Conservation (phyloP, 73 alveolate species). For the Paramecium tetraurelia region DNA sequence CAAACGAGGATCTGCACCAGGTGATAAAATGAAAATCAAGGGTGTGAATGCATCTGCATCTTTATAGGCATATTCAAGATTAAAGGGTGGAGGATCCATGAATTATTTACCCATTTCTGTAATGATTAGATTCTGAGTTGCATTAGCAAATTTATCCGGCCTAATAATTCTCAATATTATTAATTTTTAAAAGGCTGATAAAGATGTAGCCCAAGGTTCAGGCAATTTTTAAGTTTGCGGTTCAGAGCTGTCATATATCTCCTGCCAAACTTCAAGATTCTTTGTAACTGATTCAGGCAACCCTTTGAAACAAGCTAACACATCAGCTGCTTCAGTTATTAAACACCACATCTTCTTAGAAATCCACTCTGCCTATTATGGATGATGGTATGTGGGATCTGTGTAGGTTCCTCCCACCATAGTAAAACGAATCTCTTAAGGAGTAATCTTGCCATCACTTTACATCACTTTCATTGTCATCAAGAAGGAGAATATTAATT, state of each 20-base stretch:
- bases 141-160: constrained; percentile 96
- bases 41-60: constrained; percentile 94
- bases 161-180: constrained; percentile 88
- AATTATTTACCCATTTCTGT: constrained; percentile 89
- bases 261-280: constrained; percentile 88
- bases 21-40: constrained; percentile 91
- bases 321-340: constrained; percentile 85
- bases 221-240: constrained; percentile 95
- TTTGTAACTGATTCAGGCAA: constrained; percentile 84
- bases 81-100: constrained; percentile 95
- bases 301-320: constrained; percentile 78
- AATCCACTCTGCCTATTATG: constrained; percentile 83
- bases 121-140: constrained; percentile 84
- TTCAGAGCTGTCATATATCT: constrained; percentile 77
- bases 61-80: constrained; percentile 85
- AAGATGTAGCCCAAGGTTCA: constrained; percentile 75
- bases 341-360: constrained; percentile 91
- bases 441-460: constrained; percentile 68
- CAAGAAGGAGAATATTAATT: constrained; percentile 86
- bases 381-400: constrained; percentile 84
- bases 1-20: constrained; percentile 99
- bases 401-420: constrained; percentile 97
- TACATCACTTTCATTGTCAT: constrained; percentile 87
- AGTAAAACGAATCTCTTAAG: constrained; percentile 84
- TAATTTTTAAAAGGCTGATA: constrained; percentile 79